A percentile compares a stretch with the other conserved stretches of the same genome.
Conservation (phyloP, 2,329 filamentous ascomycete genomes). For the Penicillium sp. region DNA sequence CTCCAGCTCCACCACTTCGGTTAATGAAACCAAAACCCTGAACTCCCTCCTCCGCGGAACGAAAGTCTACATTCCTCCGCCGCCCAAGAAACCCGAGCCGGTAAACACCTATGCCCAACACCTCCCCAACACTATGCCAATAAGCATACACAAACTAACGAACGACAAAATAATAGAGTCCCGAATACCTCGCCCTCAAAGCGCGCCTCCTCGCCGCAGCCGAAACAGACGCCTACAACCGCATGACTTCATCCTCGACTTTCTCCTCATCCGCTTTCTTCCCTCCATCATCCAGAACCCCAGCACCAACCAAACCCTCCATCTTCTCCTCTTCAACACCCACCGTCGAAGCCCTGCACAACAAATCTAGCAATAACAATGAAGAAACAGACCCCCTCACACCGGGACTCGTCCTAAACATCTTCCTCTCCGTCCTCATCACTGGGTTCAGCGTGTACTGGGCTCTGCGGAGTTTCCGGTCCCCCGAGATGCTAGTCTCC, state of each 20-base stretch:
- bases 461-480: slow-evolving; percentile 33
- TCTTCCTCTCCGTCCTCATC: slow-evolving; percentile 75
- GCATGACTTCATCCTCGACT: no score
- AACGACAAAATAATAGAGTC: slow-evolving; percentile 40
- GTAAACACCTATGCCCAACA: slow-evolving; percentile 38
- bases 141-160: not conserved
- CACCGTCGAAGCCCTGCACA: no score
- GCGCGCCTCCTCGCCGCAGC: slow-evolving; percentile 70
- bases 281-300: slow-evolving; percentile 58
- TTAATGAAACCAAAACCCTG: slow-evolving; percentile 10
- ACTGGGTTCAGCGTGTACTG: slow-evolving; percentile 43
- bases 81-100: slow-evolving; percentile 65
- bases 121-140: no score
- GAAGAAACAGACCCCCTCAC: no score
- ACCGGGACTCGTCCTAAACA: no score
- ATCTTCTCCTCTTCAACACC: no score
- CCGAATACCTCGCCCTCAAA: slow-evolving; percentile 83
- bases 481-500: no score
- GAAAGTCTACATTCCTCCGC: slow-evolving; percentile 66
- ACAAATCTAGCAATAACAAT: no score
- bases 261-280: no score
- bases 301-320: slow-evolving; percentile 52
- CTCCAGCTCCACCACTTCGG: no score
- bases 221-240: slow-evolving; percentile 71
- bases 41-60: slow-evolving; percentile 59